A percentile compares a stretch with the other conserved stretches of the same genome.
phyloP scores from a whole-genome alignment of 345 rosid genomes.

The Turritis glabra region DNA sequence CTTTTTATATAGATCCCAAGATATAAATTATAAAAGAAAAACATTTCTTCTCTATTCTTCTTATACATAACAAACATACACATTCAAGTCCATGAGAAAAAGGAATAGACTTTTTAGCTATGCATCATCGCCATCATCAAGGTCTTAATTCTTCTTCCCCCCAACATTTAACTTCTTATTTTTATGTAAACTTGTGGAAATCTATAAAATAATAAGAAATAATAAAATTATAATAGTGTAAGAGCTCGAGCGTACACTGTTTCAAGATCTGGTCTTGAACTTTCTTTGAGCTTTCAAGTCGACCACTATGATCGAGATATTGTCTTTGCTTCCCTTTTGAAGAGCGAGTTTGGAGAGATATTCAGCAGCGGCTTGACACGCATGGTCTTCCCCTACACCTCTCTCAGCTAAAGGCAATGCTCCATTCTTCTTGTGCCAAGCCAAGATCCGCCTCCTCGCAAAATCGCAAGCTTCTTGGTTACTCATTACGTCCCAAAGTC shows the following conservation, averaged over 20 bases:
- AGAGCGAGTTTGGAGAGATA: slow-evolving; percentile 70
- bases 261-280: slow-evolving; percentile 63
- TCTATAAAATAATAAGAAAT: slow-evolving; percentile 2
- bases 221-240: slow-evolving; percentile 29
- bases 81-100: slow-evolving; percentile 68
- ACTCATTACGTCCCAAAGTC: slow-evolving; percentile 94
- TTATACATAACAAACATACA: slow-evolving; percentile 48
- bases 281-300: slow-evolving; percentile 92
- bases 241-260: slow-evolving; percentile 24
- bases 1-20: slow-evolving; percentile 15
- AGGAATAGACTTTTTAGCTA: slow-evolving; percentile 63
- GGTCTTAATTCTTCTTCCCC: slow-evolving; percentile 31
- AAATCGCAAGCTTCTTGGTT: slow-evolving; percentile 92
- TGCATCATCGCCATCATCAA: slow-evolving; percentile 46
- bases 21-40: background rate
- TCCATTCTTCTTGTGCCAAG: slow-evolving; percentile 81
- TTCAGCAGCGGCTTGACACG: slow-evolving; percentile 83
- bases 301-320: slow-evolving; percentile 78
- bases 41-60: slow-evolving; percentile 36
- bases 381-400: slow-evolving; percentile 68
- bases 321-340: slow-evolving; percentile 86
- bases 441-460: slow-evolving; percentile 71
- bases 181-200: slow-evolving; percentile 38
- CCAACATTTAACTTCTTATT: slow-evolving; percentile 35
- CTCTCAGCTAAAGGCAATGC: slow-evolving; percentile 50